Evolutionary conservation across 129 eudicot species (phyloP).

Genomic region (Smallanthus sonchifolius): DNA sequence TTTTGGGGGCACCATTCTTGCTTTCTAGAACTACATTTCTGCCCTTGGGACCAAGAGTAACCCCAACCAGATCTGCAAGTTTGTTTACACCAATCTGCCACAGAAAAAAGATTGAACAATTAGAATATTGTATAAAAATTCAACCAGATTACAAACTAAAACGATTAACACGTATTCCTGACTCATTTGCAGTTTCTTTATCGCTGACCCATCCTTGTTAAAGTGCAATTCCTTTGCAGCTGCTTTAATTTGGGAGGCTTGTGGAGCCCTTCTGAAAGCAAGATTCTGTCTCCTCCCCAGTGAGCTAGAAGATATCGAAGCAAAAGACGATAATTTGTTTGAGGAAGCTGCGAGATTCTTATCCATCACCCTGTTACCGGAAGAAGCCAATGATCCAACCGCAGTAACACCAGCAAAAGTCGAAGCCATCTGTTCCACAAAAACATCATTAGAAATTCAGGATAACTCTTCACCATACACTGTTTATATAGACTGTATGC

Average conservation of each 20-base stretch:
- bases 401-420: slow-evolving; percentile 62
- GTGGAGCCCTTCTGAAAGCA: slow-evolving; percentile 29
- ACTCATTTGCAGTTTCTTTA: slow-evolving; percentile 63
- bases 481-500: background rate
- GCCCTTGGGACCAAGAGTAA: slow-evolving; percentile 96
- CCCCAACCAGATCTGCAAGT: slow-evolving; percentile 93
- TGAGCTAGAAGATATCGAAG: slow-evolving; percentile 56
- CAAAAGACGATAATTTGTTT: slow-evolving; percentile 50
- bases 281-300: slow-evolving; percentile 43
- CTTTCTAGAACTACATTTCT: slow-evolving; percentile 91
- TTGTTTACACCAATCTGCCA: slow-evolving; percentile 89
- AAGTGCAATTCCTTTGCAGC: slow-evolving; percentile 72
- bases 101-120: background rate
- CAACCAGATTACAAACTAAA: background rate
- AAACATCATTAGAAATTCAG: background rate
- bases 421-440: slow-evolving; percentile 55
- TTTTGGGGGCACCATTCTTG: slow-evolving; percentile 91
- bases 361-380: slow-evolving; percentile 39
- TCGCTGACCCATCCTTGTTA: slow-evolving; percentile 77
- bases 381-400: slow-evolving; percentile 60
- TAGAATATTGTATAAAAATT: background rate
- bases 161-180: background rate
- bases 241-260: slow-evolving; percentile 44
- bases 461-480: background rate
- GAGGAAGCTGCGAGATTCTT: slow-evolving; percentile 34